Conservation (phyloP, 768 basidiomycete genomes). For the Lentinula guzmanii region DNA sequence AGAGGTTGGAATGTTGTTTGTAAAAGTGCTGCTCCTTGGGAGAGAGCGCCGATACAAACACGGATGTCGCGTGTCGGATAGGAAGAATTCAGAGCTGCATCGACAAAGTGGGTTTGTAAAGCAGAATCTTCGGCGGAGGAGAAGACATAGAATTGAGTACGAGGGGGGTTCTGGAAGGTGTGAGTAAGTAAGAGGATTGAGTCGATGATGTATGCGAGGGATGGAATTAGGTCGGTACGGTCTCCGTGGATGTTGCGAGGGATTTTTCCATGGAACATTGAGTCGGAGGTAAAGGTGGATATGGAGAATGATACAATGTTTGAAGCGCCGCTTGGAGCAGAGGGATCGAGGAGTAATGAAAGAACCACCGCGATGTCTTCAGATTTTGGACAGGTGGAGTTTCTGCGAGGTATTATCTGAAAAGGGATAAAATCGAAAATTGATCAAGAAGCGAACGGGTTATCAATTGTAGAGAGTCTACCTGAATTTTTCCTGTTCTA, state of each 20-base stretch:
- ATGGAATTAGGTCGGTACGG: slow-evolving; percentile 25
- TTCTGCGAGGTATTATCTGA: slow-evolving; percentile 37
- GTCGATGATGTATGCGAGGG: slow-evolving; percentile 29
- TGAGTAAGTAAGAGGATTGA: slow-evolving; percentile 20
- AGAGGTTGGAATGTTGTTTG: slow-evolving; percentile 44
- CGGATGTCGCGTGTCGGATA: slow-evolving; percentile 27
- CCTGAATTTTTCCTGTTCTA: slow-evolving; percentile 26
- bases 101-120: slow-evolving; percentile 36
- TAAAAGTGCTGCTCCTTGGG: slow-evolving; percentile 41
- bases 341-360: slow-evolving; percentile 36
- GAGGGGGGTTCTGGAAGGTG: slow-evolving; percentile 13
- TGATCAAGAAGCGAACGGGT: neutral
- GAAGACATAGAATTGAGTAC: slow-evolving; percentile 45
- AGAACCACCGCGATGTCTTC: slow-evolving; percentile 43
- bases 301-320: slow-evolving; percentile 30
- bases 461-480: slow-evolving; percentile 6
- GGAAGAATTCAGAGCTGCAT: slow-evolving; percentile 30
- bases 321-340: slow-evolving; percentile 18
- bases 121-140: slow-evolving; percentile 30
- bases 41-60: slow-evolving; percentile 43
- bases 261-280: slow-evolving; percentile 11
- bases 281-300: slow-evolving; percentile 20
- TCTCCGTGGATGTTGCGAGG: slow-evolving; percentile 18
- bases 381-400: slow-evolving; percentile 34
- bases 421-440: neutral